These are phyloP conservation scores for Truncatella angustata DNA, from an alignment of 2,329 filamentous ascomycete species.

Conservation along the genomic window DNA sequence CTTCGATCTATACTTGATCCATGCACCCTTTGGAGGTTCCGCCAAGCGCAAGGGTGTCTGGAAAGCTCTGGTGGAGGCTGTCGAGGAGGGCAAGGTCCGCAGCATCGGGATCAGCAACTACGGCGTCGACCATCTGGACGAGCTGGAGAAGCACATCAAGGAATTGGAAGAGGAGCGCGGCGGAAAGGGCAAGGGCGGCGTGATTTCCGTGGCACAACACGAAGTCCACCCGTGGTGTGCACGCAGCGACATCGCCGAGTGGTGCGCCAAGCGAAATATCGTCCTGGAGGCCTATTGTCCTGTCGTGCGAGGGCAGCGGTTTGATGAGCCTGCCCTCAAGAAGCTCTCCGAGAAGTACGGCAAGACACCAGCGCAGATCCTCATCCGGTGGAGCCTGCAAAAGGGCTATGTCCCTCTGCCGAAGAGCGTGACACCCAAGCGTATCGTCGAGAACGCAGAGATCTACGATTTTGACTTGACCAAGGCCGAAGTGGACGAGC, in stretches of 20 bases:
- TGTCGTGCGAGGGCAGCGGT: constrained; percentile 65
- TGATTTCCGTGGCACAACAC: constrained; percentile 81
- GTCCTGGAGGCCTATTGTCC: constrained; percentile 64
- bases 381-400: constrained; percentile 80
- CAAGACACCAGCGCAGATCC: constrained; percentile 72
- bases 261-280: constrained; percentile 65
- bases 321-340: constrained; percentile 64
- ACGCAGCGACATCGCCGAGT: constrained; percentile 72
- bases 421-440: constrained; percentile 67
- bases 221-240: constrained; percentile 89
- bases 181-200: constrained; percentile 63
- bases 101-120: constrained; percentile 65
- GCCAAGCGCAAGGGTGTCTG: constrained; percentile 57
- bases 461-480: constrained; percentile 56
- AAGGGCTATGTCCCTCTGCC: constrained; percentile 72
- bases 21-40: constrained; percentile 58
- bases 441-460: constrained; percentile 63
- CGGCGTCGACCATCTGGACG: constrained; percentile 60
- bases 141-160: constrained; percentile 57
- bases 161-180: constrained; percentile 58
- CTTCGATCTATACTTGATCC: constrained; percentile 64
- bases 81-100: constrained; percentile 60
- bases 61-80: constrained; percentile 60
- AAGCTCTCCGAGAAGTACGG: constrained; percentile 68
- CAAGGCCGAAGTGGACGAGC: constrained; percentile 45